Evolutionary conservation across 2,329 filamentous ascomycete species (phyloP), one percentile per base, ranked within the genome.

Genomic region (Penicillium thymicola): DNA sequence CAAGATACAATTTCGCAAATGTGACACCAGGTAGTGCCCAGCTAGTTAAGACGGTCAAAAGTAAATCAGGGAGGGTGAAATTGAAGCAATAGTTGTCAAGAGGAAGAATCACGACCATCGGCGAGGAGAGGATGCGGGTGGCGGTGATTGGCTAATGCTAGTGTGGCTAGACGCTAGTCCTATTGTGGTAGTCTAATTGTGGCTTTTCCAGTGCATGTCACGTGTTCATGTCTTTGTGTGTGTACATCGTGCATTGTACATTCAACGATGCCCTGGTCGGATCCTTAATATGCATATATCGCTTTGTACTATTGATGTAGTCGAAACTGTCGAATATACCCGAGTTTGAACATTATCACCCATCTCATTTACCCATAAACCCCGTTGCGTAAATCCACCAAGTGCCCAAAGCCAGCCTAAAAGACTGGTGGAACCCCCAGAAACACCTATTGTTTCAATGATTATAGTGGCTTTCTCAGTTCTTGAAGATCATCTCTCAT

Each of bases 361-460:
- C 16, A 18, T 18, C 16, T 13, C 5, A 23, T 30, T 30, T 32
- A 13, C 9, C 21, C 47, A 30, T 40, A 50, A 43, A 18, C 13
- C 13, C 14, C 7, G 7, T 45, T 11, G 25, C 21, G 49, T 36
- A 51, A 43, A 51, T 21, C 30, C 49, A 42, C 16, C 21, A 23
- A 43, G 23, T 45, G 46, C 54, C 27, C 42, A 47, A 54, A 46
- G 25, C 25, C 18, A 48, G 57, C 52, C 59, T 47, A 59, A 48
- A 59, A 46, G 51, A 55, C 42, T 40, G 57, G 63, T 65, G 60
- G 62, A 63, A 60, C 55, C 59, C 34, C 59, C 50, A 21, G 43
- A 63, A 63, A 55, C 51, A 57, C 43, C 38, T 59, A 51, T 63
- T 41, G 59, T 65, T 65, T 65, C 62, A 65, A 51, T 51, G 36